Percentiles rank a stretch among this genome's conserved stretches.
Evolutionary conservation across 192 early-diverging fungal genomes (phyloP).

Genomic region (Backusella australiensis): DNA sequence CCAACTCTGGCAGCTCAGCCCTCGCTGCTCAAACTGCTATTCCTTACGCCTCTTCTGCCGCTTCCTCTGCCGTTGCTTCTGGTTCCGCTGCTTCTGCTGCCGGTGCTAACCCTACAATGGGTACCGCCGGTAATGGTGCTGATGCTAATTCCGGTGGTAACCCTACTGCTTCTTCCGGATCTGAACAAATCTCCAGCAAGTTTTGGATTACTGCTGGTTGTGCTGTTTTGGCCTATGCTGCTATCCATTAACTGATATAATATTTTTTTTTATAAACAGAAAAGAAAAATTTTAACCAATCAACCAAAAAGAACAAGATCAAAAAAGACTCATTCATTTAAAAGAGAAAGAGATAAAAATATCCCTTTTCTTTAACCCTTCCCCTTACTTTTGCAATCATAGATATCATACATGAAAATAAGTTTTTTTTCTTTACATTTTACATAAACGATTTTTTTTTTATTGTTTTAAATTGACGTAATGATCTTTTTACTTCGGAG

Average conservation of each 20-base stretch:
- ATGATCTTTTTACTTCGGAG: slow-evolving; percentile 1
- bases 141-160: not conserved
- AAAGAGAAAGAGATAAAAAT: not conserved
- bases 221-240: slow-evolving; percentile 1
- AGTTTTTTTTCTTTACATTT: not conserved
- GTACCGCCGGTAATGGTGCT: not conserved
- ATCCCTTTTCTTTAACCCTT: slow-evolving; percentile 1
- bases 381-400: slow-evolving; percentile 6
- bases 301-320: not conserved
- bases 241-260: slow-evolving; percentile 10
- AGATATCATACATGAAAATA: slow-evolving; percentile 9
- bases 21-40: not conserved
- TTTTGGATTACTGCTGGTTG: not conserved
- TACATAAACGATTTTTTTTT: slow-evolving; percentile 6
- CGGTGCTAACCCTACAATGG: not conserved
- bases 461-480: slow-evolving; percentile 9
- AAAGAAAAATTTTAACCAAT: not conserved
- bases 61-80: slow-evolving; percentile 10
- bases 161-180: not conserved
- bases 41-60: slow-evolving; percentile 3
- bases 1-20: not conserved
- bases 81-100: not conserved
- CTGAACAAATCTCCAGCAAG: not conserved
- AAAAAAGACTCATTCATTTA: slow-evolving; percentile 1
- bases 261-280: not conserved